A percentile compares a stretch with the other conserved stretches of the same genome.
phyloP scores from a whole-genome alignment of 257 asterid genomes.

The Solanum acaule region DNA sequence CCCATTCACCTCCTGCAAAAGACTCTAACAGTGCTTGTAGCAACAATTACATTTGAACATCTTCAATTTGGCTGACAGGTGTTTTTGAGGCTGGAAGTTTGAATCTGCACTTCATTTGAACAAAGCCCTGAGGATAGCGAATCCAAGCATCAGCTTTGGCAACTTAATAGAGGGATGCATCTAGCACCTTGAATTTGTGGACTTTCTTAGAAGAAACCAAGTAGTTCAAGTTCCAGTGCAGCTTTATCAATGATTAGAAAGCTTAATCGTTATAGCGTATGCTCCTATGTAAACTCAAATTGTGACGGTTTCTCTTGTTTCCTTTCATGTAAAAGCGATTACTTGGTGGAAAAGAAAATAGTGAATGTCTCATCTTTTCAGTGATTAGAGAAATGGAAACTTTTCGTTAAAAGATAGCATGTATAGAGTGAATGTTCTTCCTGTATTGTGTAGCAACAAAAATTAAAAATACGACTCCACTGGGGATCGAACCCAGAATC shows the following conservation, averaged over 20 bases:
- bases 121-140: background rate
- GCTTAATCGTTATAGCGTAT: background rate
- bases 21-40: background rate
- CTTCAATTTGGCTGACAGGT: background rate
- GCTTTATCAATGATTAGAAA: background rate
- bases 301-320: background rate
- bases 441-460: too few species aligned
- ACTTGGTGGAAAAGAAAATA: background rate
- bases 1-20: background rate
- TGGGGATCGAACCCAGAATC: constrained; percentile 98
- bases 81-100: background rate
- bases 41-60: background rate
- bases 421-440: background rate
- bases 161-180: background rate
- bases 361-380: background rate
- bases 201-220: background rate
- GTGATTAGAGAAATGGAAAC: background rate
- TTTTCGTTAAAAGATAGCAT: background rate
- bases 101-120: background rate
- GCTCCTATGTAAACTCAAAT: background rate
- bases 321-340: background rate
- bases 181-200: background rate
- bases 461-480: constrained; percentile 3
- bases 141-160: background rate
- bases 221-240: background rate